Evolutionary conservation across 495 filamentous ascomycete genomes (phyloP).

Genomic region (Penicillium steckii): DNA sequence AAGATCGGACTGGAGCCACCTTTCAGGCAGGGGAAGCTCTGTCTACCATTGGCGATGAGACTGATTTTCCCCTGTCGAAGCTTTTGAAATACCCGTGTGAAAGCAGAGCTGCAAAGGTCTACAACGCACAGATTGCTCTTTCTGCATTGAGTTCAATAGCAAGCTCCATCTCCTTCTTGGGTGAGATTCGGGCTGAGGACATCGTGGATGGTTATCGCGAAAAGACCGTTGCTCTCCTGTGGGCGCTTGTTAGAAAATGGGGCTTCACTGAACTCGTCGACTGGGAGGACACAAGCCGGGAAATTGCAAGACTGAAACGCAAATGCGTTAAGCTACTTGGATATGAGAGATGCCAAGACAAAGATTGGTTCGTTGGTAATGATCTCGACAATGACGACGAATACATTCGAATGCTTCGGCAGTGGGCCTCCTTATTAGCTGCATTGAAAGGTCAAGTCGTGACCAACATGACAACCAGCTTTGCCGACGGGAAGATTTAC

Average conservation of each 20-base stretch:
- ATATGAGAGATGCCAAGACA: slow-evolving; percentile 11
- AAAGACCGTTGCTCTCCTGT: slow-evolving; percentile 62
- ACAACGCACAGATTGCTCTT: slow-evolving; percentile 61
- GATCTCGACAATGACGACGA: slow-evolving; percentile 27
- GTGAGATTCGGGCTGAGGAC: slow-evolving; percentile 54
- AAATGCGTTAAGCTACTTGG: slow-evolving; percentile 24
- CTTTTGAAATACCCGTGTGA: slow-evolving; percentile 59
- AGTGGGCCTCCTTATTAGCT: slow-evolving; percentile 55
- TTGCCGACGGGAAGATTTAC: slow-evolving; percentile 57
- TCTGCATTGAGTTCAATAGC: slow-evolving; percentile 45
- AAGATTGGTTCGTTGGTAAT: slow-evolving; percentile 13
- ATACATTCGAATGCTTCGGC: slow-evolving; percentile 44
- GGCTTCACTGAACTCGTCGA: slow-evolving; percentile 56
- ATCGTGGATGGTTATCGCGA: slow-evolving; percentile 68
- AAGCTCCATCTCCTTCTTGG: slow-evolving; percentile 31
- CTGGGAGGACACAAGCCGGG: slow-evolving; percentile 50
- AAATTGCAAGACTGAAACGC: slow-evolving; percentile 45
- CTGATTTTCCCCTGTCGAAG: slow-evolving; percentile 49
- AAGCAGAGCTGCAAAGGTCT: slow-evolving; percentile 57
- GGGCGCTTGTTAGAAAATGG: slow-evolving; percentile 58
- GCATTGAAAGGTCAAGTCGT: slow-evolving; percentile 45
- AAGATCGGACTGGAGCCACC: slow-evolving; percentile 9
- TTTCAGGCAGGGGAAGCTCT: slow-evolving; percentile 12
- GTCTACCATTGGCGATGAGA: slow-evolving; percentile 11
- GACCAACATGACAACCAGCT: slow-evolving; percentile 58